Evolutionary conservation across 495 filamentous ascomycete genomes (phyloP), one percentile per base, ranked within the genome.

Genomic region (Penicillium soppii): DNA sequence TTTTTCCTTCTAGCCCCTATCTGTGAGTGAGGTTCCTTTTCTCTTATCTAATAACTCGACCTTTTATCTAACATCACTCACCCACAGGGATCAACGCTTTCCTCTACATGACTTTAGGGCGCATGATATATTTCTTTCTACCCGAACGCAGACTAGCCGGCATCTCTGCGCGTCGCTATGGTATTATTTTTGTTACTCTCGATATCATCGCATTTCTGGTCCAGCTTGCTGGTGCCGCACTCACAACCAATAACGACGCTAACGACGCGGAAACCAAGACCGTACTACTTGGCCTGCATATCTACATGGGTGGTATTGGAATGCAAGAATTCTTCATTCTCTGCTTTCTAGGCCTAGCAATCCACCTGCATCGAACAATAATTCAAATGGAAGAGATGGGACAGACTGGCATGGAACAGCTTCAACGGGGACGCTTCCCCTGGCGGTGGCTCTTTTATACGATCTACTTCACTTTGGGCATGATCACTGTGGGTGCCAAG

Each of bases 261-360:
- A 9, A 29, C 8, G 7, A 47, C 10, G 33, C 45, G 44, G 32
- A 46, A 22, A 32, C 29, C 4, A 32, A 32, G 29, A 32, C 29
- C 5, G 29, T 32, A 3, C 3, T 32, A 12, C 29, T 32, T 3
- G 81, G 79, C 1, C 61, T 77, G 10, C 68, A 82, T 44, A 69
- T 86, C 23, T 84, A 83, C 54, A 77, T 82, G 63, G 74, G 64
- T 5, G 83, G 82, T 3, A 71, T 84, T 9, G 76, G 75, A 15
- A 41, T 83, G 2, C 82, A 85, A 53, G 60, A 79, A 50, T 55
- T 74, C 37, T 85, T 84, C 63, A 76, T 85, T 12, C 7, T 80
- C 5, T 48, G 76, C 15, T 83, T 83, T 51, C 9, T 73, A 1
- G 57, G 37, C 2, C 58, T 84, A 3, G 69, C 70, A 38, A 49